Evolutionary conservation across 2,329 filamentous ascomycete species (phyloP), one percentile per base, ranked within the genome.

Genomic region (Gyromitra esculenta): DNA sequence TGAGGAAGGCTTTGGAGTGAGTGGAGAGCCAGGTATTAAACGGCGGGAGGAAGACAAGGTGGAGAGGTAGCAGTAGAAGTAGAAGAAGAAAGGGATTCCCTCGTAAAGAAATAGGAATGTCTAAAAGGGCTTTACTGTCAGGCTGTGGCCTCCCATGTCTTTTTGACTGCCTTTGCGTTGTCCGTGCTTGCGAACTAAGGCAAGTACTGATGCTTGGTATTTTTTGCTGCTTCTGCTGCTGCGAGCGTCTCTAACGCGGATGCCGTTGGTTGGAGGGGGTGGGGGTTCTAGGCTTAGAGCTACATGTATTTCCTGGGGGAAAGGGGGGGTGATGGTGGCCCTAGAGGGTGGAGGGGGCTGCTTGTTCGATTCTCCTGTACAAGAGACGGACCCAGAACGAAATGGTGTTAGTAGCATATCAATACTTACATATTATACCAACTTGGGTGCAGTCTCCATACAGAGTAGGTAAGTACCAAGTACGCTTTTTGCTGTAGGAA

Each of bases 141-240:
- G 72, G 65, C 75, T 77, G 73, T 73, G 66, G 75, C 65, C 74
- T 78, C 63, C 76, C 73, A 76, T 76, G 76, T 64, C 68, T 69
- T 77, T 73, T 78, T 76, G 63, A 66, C 71, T 56, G 41, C 63
- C 73, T 77, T 76, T 78, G 77, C 75, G 77, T 78, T 78, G 77
- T 78, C 71, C 77, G 74, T 78, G 77, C 77, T 78, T 78, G 75
- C 54, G 71, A 69, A 75, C 76, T 78, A 78, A 78, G 63, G 75
- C 75, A 74, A 71, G 70, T 76, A 68, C 41, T 69, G 63, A 73
- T 77, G 73, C 73, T 78, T 74, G 73, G 73, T 69, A 73, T 76
- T 76, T 72, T 77, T 70, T 52, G 57, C 54, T 69, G 56, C 60
- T 72, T 56, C 73, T 68, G 75, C 52, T 73, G 71, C 71, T 64